These are phyloP conservation scores for Stephanocyclus meneghinianus DNA, from an alignment of 352 stramenopile species.

Conservation along the genomic window DNA sequence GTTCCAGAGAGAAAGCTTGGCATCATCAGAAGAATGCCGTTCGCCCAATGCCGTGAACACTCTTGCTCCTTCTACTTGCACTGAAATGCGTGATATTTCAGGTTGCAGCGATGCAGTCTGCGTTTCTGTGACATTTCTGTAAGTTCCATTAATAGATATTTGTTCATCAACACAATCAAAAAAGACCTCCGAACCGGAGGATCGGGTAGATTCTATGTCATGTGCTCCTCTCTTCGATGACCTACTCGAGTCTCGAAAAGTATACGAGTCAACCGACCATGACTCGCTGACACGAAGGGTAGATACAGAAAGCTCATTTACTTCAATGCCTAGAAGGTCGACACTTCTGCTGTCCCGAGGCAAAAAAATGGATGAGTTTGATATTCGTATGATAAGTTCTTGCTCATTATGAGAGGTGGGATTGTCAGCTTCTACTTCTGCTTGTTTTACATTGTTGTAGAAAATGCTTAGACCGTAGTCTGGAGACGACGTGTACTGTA, in stretches of 20 bases:
- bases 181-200: slow-evolving; percentile 45
- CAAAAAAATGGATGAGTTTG: slow-evolving; percentile 70
- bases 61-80: slow-evolving; percentile 30
- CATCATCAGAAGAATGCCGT: slow-evolving; percentile 25
- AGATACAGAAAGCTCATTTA: slow-evolving; percentile 45
- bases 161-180: slow-evolving; percentile 60
- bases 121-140: not conserved
- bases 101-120: not conserved
- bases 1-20: slow-evolving; percentile 44
- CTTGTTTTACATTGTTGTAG: slow-evolving; percentile 45
- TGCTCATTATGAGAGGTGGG: slow-evolving; percentile 28
- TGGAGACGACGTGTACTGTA: slow-evolving; percentile 76
- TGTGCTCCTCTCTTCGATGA: not conserved
- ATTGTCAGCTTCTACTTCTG: slow-evolving; percentile 25
- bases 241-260: slow-evolving; percentile 33
- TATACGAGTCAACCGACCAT: slow-evolving; percentile 54
- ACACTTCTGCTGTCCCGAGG: slow-evolving; percentile 64
- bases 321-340: slow-evolving; percentile 73
- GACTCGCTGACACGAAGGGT: slow-evolving; percentile 25
- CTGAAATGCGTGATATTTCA: slow-evolving; percentile 36
- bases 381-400: slow-evolving; percentile 40
- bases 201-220: not conserved
- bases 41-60: slow-evolving; percentile 49
- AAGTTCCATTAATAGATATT: not conserved
- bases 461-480: slow-evolving; percentile 64